Percentiles rank a stretch among this genome's conserved stretches.
These are phyloP conservation scores for Stagonosporopsis tanaceti DNA, from an alignment of 2,329 filamentous ascomycete genomes.

Conservation along the genomic window DNA sequence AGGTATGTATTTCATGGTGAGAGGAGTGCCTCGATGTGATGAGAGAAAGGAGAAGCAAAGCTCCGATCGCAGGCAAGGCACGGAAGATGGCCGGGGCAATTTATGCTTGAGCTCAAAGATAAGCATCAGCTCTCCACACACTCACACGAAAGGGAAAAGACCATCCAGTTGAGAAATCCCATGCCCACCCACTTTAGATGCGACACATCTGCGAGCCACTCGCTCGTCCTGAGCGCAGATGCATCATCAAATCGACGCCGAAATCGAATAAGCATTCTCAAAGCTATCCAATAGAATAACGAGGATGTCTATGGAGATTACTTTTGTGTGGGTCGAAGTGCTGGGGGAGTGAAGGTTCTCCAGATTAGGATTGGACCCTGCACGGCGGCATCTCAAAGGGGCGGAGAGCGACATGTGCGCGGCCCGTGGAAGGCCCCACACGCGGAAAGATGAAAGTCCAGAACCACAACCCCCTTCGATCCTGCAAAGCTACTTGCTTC, in stretches of 20 bases:
- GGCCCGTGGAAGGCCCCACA: conserved; percentile 2
- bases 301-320: not conserved
- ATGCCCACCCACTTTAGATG: conserved; percentile 15
- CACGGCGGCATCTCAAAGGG: not conserved
- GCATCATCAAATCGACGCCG: not conserved
- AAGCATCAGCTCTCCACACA: conserved; percentile 13
- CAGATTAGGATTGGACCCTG: conserved; percentile 1
- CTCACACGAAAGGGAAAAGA: not conserved
- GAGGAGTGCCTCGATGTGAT: not conserved
- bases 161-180: conserved; percentile 13
- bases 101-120: conserved; percentile 3
- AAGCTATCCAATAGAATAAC: not conserved
- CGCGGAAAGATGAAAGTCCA: not conserved
- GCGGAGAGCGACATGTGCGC: conserved; percentile 6
- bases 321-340: not conserved
- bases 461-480: conserved; percentile 1
- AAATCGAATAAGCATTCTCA: not conserved
- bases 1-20: conserved; percentile 30
- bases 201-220: conserved; percentile 21
- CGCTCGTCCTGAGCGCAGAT: conserved; percentile 9
- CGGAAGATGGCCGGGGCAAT: conserved; percentile 1
- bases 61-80: not conserved
- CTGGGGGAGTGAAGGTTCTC: conserved; percentile 5
- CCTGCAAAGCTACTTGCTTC: not conserved
- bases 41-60: not conserved